Evolutionary conservation across 495 filamentous ascomycete species (phyloP).

Genomic region (Annulohypoxylon nitens): DNA sequence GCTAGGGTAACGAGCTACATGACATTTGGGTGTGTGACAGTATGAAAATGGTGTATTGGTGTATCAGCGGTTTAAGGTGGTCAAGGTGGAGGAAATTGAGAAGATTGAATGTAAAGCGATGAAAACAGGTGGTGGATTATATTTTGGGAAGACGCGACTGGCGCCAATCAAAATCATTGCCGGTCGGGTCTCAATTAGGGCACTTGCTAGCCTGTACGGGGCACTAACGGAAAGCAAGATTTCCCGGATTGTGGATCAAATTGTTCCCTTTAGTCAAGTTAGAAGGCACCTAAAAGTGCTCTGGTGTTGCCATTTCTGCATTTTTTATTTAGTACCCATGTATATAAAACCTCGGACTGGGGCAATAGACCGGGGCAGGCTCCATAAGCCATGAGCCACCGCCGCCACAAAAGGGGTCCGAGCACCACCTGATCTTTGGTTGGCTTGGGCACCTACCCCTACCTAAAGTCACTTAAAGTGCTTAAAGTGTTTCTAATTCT

Average conservation of each 20-base stretch:
- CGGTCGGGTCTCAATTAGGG: background rate
- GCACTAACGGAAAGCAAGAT: constrained; percentile 28
- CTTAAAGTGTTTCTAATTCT: constrained; percentile 23
- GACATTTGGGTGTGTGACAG: constrained; percentile 19
- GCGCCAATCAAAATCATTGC: constrained; percentile 46
- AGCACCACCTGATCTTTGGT: constrained; percentile 2
- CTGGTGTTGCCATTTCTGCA: constrained; percentile 5
- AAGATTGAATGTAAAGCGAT: background rate
- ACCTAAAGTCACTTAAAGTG: too few species aligned
- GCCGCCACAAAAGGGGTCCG: constrained; percentile 42
- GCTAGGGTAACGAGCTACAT: constrained; percentile 14
- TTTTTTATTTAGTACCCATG: constrained; percentile 5
- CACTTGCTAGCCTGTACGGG: background rate
- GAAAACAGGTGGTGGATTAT: constrained; percentile 12
- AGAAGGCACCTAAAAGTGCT: too few species aligned
- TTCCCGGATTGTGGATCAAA: constrained; percentile 28
- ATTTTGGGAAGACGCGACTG: constrained; percentile 45
- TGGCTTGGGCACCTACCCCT: too few species aligned
- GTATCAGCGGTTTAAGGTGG: background rate
- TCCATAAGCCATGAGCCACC: constrained; percentile 33
- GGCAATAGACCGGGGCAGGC: background rate
- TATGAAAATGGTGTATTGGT: constrained; percentile 7
- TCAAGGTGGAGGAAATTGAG: constrained; percentile 10
- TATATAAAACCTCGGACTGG: background rate
- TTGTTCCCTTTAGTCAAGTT: background rate